A percentile compares a stretch with the other conserved stretches of the same genome.
Evolutionary conservation across 2,329 filamentous ascomycete species (phyloP).

Genomic region (Pseudopyrenochaeta lycopersici): DNA sequence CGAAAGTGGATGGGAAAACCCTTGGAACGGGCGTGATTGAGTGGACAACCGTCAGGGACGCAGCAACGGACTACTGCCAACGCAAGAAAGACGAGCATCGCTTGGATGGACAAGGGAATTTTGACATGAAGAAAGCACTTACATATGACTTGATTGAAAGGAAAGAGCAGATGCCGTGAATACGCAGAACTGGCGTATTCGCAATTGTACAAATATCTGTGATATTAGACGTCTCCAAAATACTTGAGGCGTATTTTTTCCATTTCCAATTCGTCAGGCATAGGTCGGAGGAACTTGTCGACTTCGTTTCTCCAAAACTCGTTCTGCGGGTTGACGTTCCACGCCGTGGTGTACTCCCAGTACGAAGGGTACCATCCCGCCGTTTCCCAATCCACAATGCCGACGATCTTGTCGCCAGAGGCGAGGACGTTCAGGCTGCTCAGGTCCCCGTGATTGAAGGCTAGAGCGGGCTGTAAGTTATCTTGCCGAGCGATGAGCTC

Average conservation of each 20-base stretch:
- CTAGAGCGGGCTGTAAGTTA: constrained; percentile 43
- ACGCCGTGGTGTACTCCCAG: constrained; percentile 56
- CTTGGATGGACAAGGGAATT: constrained; percentile 50
- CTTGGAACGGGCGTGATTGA: constrained; percentile 43
- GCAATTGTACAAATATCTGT: no score
- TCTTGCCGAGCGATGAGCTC: constrained; percentile 21
- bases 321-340: constrained; percentile 18
- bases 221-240: constrained; percentile 3
- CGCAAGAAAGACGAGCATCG: constrained; percentile 52
- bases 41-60: constrained; percentile 49
- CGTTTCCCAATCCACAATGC: constrained; percentile 59
- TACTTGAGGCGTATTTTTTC: constrained; percentile 50
- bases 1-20: constrained; percentile 37
- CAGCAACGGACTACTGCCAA: constrained; percentile 51
- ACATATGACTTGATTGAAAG: constrained; percentile 47
- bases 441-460: constrained; percentile 64
- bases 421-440: constrained; percentile 56
- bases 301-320: constrained; percentile 42
- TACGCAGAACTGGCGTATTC: neutral
- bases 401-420: constrained; percentile 53
- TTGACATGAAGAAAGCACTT: constrained; percentile 40
- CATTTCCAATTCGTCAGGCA: constrained; percentile 53
- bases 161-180: constrained; percentile 13
- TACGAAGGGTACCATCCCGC: constrained; percentile 60
- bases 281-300: constrained; percentile 17